Conservation (phyloP, 2,329 filamentous ascomycete species). For the Fusarium phyllophilum region DNA sequence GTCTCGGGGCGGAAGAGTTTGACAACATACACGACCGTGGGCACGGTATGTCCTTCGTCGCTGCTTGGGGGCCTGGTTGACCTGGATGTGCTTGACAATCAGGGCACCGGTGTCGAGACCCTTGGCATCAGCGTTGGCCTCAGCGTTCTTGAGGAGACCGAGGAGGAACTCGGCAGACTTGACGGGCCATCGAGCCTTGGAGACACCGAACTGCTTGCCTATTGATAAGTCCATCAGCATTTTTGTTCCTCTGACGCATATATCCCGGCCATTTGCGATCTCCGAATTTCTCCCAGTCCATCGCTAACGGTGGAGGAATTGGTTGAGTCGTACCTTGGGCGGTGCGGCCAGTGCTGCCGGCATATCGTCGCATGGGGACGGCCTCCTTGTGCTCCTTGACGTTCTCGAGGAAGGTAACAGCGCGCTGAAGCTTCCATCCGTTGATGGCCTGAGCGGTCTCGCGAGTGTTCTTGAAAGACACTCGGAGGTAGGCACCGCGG, state of each 20-base stretch:
- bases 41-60: constrained; percentile 99
- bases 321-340: constrained; percentile 86
- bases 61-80: constrained; percentile 99
- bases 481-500: constrained; percentile 98
- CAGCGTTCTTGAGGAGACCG: constrained; percentile 96
- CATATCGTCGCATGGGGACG: constrained; percentile 97
- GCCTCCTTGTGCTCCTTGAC: constrained; percentile 97
- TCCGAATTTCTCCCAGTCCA: constrained; percentile 8
- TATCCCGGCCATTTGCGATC: constrained; percentile 8
- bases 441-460: constrained; percentile 99
- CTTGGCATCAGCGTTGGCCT: constrained; percentile 97
- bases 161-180: constrained; percentile 99
- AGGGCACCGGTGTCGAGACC: constrained; percentile 97
- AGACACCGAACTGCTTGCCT: constrained; percentile 99
- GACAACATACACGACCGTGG: constrained; percentile 93
- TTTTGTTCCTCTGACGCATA: constrained; percentile 6
- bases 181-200: constrained; percentile 97
- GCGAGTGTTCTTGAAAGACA: constrained; percentile 99
- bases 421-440: constrained; percentile 97
- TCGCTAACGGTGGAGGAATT: constrained; percentile 2
- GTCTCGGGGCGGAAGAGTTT: neutral
- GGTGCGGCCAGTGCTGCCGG: constrained; percentile 92
- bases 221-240: constrained; percentile 46
- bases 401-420: constrained; percentile 97
- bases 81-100: constrained; percentile 99